Conservation (phyloP, 2,329 filamentous ascomycete species). For the Fusarium sp. region DNA sequence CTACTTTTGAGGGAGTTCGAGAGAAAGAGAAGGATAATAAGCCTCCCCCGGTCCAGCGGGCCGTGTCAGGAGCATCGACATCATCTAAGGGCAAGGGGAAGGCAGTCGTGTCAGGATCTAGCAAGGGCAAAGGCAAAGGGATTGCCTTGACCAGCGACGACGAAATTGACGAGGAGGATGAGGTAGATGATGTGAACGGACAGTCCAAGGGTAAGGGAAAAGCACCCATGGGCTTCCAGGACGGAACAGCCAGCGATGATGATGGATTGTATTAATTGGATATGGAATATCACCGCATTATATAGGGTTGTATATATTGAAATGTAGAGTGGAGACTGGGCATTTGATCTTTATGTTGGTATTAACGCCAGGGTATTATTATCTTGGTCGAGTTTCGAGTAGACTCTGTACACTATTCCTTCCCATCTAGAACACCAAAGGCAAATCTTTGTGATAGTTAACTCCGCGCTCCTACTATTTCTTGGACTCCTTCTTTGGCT, state of each 20-base stretch:
- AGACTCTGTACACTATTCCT: slow-evolving; percentile 28
- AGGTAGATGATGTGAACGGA: slow-evolving; percentile 50
- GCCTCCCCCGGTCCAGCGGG: slow-evolving; percentile 46
- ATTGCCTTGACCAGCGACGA: slow-evolving; percentile 51
- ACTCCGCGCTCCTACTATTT: slow-evolving; percentile 22
- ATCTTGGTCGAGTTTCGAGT: slow-evolving; percentile 32
- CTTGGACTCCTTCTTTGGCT: slow-evolving; percentile 15
- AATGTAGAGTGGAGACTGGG: slow-evolving; percentile 20
- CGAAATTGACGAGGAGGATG: slow-evolving; percentile 53
- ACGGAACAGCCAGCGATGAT: slow-evolving; percentile 68
- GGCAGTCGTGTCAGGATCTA: slow-evolving; percentile 42
- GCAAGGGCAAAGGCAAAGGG: slow-evolving; percentile 52
- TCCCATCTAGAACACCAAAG: slow-evolving; percentile 4
- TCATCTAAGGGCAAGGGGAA: slow-evolving; percentile 52
- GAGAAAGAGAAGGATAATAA: slow-evolving; percentile 57
- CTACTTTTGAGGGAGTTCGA: slow-evolving; percentile 77
- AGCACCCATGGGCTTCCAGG: slow-evolving; percentile 63
- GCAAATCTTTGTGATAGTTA: slow-evolving; percentile 22
- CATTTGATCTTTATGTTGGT: slow-evolving; percentile 29
- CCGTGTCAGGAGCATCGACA: slow-evolving; percentile 47
- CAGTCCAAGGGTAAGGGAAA: slow-evolving; percentile 68
- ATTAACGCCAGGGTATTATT: slow-evolving; percentile 38
- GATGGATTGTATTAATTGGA: slow-evolving; percentile 65
- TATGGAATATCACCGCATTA: slow-evolving; percentile 8
- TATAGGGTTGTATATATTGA: slow-evolving; percentile 38